Conservation (phyloP, 345 rosid genomes). For the Erodium maritimum region DNA sequence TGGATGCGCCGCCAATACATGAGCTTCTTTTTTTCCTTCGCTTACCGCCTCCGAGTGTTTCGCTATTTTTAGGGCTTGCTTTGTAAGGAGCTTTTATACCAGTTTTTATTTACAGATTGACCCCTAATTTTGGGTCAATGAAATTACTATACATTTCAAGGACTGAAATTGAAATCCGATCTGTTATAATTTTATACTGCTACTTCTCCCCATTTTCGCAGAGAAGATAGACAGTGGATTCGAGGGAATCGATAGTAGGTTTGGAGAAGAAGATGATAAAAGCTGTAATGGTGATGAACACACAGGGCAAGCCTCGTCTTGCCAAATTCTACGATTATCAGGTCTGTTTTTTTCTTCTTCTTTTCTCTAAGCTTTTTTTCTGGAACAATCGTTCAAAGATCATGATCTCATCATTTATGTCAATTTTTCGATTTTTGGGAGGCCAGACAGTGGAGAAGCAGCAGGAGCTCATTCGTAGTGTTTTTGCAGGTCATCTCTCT, state of each 20-base stretch:
- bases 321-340: constrained; percentile 49
- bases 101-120: background rate
- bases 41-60: too few species aligned
- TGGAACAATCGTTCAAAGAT: background rate
- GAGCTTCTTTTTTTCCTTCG: too few species aligned
- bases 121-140: background rate
- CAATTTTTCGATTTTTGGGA: constrained; percentile 6
- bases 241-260: background rate
- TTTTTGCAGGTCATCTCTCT: constrained; percentile 51
- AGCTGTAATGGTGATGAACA: constrained; percentile 67
- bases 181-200: too few species aligned
- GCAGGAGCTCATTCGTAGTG: constrained; percentile 71
- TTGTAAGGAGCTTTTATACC: too few species aligned
- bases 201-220: background rate
- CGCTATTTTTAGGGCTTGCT: background rate
- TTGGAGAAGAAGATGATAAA: constrained; percentile 40
- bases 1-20: too few species aligned
- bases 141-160: background rate
- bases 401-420: background rate
- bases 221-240: background rate
- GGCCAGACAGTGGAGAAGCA: constrained; percentile 71
- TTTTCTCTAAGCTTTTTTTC: constrained; percentile 3
- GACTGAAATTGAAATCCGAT: background rate
- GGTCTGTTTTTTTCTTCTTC: constrained; percentile 21
- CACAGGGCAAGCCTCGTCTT: background rate